A percentile compares a stretch with the other conserved stretches of the same genome.
These are phyloP conservation scores for Aspergillus sparsus DNA, from an alignment of 495 filamentous ascomycete genomes.

Conservation along the genomic window DNA sequence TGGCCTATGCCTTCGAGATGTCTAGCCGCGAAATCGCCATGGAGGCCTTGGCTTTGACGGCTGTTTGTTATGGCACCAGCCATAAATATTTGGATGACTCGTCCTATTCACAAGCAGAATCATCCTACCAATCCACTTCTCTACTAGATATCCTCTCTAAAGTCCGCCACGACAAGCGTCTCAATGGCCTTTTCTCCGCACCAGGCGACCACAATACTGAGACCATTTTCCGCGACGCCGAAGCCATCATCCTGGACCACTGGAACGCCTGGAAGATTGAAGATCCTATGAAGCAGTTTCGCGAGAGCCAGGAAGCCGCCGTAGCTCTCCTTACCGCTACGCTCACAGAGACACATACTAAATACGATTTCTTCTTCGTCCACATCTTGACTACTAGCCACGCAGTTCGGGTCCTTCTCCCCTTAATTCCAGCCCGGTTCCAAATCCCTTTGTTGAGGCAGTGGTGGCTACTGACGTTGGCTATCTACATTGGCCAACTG, in stretches of 20 bases:
- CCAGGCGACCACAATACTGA: constrained; percentile 65
- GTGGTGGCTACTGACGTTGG: constrained; percentile 84
- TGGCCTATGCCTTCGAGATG: constrained; percentile 85
- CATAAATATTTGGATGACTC: constrained; percentile 80
- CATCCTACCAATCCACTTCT: constrained; percentile 54
- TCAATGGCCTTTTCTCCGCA: constrained; percentile 58
- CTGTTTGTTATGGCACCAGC: constrained; percentile 70
- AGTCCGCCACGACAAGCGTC: constrained; percentile 49
- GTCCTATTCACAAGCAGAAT: constrained; percentile 57
- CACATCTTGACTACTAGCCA: constrained; percentile 83
- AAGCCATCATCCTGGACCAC: constrained; percentile 72
- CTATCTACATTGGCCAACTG: constrained; percentile 73
- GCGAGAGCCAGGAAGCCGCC: constrained; percentile 74
- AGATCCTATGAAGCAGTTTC: constrained; percentile 67
- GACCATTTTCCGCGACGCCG: constrained; percentile 64
- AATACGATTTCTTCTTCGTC: constrained; percentile 83
- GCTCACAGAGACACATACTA: constrained; percentile 35
- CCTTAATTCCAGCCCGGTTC: constrained; percentile 69
- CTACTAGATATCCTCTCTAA: constrained; percentile 66
- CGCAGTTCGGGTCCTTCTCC: constrained; percentile 81
- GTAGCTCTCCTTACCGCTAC: constrained; percentile 69
- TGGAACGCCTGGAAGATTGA: constrained; percentile 82
- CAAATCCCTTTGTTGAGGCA: constrained; percentile 73
- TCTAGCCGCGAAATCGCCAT: constrained; percentile 76
- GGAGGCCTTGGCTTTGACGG: constrained; percentile 72